Conservation (phyloP, 2,329 filamentous ascomycete species). For the Penicillium brasilianum region DNA sequence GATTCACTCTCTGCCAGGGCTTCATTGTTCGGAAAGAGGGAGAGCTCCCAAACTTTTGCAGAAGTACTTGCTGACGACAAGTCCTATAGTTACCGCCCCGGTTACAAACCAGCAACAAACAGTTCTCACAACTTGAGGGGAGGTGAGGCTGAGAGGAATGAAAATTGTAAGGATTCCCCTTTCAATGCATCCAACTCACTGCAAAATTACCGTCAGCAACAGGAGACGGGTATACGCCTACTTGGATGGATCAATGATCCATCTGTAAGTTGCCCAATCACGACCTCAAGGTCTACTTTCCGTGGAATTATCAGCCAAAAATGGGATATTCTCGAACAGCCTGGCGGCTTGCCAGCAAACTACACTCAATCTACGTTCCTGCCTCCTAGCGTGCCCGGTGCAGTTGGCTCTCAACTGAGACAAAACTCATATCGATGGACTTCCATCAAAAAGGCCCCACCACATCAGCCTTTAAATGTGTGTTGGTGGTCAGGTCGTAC, state of each 20-base stretch:
- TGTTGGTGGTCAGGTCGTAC: slow-evolving; percentile 10
- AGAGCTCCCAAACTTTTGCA: not conserved
- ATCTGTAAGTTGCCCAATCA: not conserved
- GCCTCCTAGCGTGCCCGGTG: not conserved
- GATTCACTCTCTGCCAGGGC: not conserved
- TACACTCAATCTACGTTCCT: not conserved
- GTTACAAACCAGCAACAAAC: not conserved
- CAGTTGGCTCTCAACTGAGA: not conserved
- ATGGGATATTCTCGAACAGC: not conserved
- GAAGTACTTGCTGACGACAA: not conserved
- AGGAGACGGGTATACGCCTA: not conserved
- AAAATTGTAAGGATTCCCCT: not conserved
- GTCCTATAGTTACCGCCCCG: not conserved
- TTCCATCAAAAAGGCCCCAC: not conserved
- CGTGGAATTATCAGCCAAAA: not conserved
- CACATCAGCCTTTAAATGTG: not conserved
- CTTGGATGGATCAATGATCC: not conserved
- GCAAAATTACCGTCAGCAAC: not conserved
- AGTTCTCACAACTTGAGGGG: not conserved
- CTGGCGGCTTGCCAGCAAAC: not conserved
- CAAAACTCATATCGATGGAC: not conserved
- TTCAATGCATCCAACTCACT: not conserved
- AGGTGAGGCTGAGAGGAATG: not conserved
- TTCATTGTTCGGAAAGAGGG: not conserved
- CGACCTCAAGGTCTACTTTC: not conserved